Evolutionary conservation across 176 grass and related monocot species (phyloP), one percentile per base, ranked within the genome.

Genomic region (Hordeum marinum): DNA sequence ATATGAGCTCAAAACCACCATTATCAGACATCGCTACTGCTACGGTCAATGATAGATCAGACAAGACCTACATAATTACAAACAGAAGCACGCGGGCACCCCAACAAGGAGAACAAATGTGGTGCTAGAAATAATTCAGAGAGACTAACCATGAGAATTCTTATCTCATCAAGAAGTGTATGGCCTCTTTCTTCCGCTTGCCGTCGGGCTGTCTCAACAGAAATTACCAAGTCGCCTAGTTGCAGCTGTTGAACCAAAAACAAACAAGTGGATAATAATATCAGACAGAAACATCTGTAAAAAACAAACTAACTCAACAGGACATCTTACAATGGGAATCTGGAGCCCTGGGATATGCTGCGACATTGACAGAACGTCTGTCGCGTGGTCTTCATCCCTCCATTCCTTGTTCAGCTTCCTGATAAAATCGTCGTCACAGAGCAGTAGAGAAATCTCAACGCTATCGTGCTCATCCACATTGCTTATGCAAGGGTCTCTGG

Each of bases 361-460:
- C 1, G 90, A 94, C 92, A 94, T 94, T 6, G 95, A 98, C 18
- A 98, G 88, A 79, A 98, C 92, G 85, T 98, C 95, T 6, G 95
- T 94, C 66, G 85, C 40, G 2, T 10, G 86, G 78, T 98, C 93
- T 54, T 94, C 75, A 12, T 80, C 88, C 84, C 93, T 95, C 91
- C 93, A 98, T 46, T 92, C 93, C 76, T 98, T 95, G 85, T 98
- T 98, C 12, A 98, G 80, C 39, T 82, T 88, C 78, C 27, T 89
- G 50, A 98, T 98, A 70, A 92, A 98, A 85, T 29, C 55, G 48
- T 98, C 93, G 63, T 95, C 90, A 15, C 93, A 95, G 62, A 98
- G 90, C 13, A 95, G 25, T 5, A 98, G 13, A 63, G 96, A 98
- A 1, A 95, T 58, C 75, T 95, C 93, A 20, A 98, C 24, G 11